Conservation (phyloP, 2,329 filamentous ascomycete genomes). For the Zymoseptoria pseudotritici region DNA sequence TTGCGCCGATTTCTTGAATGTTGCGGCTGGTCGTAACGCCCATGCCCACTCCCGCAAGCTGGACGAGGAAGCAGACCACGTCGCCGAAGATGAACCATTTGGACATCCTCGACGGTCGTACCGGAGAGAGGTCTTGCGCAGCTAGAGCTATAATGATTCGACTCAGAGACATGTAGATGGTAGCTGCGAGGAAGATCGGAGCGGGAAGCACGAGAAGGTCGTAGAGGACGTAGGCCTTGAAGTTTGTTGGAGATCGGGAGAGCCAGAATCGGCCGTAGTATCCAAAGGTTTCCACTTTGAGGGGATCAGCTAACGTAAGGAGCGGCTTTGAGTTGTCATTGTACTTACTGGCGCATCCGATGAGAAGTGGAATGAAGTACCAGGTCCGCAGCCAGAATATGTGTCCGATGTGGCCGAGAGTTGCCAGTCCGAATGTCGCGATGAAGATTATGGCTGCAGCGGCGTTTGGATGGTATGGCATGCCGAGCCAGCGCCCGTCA, state of each 20-base stretch:
- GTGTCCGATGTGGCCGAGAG: conserved; percentile 32
- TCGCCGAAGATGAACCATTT: conserved; percentile 51
- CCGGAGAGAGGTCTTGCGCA: conserved; percentile 30
- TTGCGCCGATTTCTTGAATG: conserved; percentile 35
- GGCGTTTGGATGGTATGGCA: conserved; percentile 17
- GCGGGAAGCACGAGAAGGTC: conserved; percentile 38
- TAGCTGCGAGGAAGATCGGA: conserved; percentile 40
- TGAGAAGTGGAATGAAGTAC: conserved; percentile 32
- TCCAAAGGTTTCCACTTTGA: conserved; percentile 34
- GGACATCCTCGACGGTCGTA: conserved; percentile 42
- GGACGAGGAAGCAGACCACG: conserved; percentile 46
- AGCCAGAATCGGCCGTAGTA: conserved; percentile 35
- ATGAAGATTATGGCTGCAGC: conserved; percentile 22
- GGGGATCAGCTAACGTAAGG: background rate
- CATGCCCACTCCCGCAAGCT: conserved; percentile 39
- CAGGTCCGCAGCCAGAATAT: conserved; percentile 30
- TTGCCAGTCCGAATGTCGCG: conserved; percentile 19
- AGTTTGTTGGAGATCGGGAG: conserved; percentile 29
- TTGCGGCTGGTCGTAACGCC: conserved; percentile 13
- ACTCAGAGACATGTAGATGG: conserved; percentile 41
- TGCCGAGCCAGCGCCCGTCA: background rate
- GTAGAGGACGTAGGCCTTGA: conserved; percentile 37
- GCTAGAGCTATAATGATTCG: conserved; percentile 28
- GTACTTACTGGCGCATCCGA: conserved; percentile 32
- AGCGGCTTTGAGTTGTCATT: background rate